These are phyloP conservation scores for Triticum monococcum DNA, from an alignment of 176 grass and related monocot species.

Conservation along the genomic window DNA sequence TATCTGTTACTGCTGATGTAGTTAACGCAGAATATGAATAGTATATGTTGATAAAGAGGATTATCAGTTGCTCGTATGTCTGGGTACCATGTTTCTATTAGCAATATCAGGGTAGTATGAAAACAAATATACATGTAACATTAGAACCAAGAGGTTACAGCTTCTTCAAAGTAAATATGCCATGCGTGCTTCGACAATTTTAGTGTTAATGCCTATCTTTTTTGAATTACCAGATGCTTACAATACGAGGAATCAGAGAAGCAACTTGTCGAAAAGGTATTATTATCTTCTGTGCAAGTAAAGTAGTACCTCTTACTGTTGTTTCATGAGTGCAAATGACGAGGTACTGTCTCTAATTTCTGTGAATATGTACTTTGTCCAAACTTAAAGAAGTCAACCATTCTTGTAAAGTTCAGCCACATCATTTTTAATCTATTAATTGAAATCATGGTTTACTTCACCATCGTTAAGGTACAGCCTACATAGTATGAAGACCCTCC, in stretches of 20 bases:
- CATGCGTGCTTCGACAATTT: neutral
- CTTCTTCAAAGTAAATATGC: constrained; percentile 6
- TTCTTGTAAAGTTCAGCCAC: neutral
- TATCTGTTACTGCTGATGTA: constrained; percentile 10
- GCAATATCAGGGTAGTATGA: neutral
- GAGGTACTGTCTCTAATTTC: neutral
- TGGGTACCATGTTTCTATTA: neutral
- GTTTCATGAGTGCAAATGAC: neutral
- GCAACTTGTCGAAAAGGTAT: constrained; percentile 63
- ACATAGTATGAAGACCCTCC: too few relatives aligned
- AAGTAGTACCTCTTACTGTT: neutral
- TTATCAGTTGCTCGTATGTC: constrained; percentile 13
- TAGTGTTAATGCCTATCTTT: neutral
- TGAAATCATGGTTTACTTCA: neutral
- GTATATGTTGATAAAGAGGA: neutral
- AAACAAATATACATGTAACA: constrained; percentile 16
- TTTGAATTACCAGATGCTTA: constrained; percentile 49
- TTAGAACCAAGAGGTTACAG: neutral
- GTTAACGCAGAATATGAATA: constrained; percentile 15
- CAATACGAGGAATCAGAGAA: constrained; percentile 55
- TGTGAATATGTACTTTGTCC: neutral
- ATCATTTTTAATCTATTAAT: neutral
- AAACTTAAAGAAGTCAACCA: neutral
- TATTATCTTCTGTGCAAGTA: constrained; percentile 20
- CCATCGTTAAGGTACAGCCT: too few relatives aligned